Evolutionary conservation across 129 eudicot genomes (phyloP), one percentile per base, ranked within the genome.

Genomic region (Lactuca sativa): DNA sequence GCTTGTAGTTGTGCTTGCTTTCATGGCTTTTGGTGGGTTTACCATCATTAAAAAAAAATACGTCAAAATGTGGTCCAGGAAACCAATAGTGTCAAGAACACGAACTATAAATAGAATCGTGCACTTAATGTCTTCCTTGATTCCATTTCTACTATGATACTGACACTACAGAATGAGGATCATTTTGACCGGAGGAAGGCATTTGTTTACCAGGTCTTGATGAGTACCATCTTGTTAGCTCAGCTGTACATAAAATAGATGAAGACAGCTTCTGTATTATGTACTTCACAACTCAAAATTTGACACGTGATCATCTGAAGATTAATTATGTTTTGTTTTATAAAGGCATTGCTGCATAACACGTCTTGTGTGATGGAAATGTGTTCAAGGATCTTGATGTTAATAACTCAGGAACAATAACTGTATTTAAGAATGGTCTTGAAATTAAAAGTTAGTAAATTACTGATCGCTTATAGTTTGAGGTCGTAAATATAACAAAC

Each of bases 161-260:
- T 32, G 63, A 59, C 63, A 14, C 16, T 3, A 25, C 62, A 58
- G 4, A 57, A 58, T 3, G 62, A 58, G 40, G 63, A 59, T 31
- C 43, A 47, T 31, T 31, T 59, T 59, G 63, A 59, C 41, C 16
- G 9, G 16, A 59, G 15, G 15, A 47, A 14, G n/a, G 15, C 4
- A 59, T 31, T 6, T 12, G n/a, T 31, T 59, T 12, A 2, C 58
- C 30, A 53, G 13, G 13, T 21, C 37, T 58, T 58, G 62, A 58
- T 58, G 62, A 58, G 62, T 58, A 18, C 16, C 62, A 58, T 58
- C 62, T 31, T 58, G 62, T 57, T 57, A 21, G 62, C 32, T 57
- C 62, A 57, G 62, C 13, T 44, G 51, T 44, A 44, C 3, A 44
- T 13, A 44, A 44, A 10, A 44, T 44, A 44, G 51, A 44, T 9